Conservation (phyloP, 2,329 filamentous ascomycete genomes). For the Sarocladium kiliense region DNA sequence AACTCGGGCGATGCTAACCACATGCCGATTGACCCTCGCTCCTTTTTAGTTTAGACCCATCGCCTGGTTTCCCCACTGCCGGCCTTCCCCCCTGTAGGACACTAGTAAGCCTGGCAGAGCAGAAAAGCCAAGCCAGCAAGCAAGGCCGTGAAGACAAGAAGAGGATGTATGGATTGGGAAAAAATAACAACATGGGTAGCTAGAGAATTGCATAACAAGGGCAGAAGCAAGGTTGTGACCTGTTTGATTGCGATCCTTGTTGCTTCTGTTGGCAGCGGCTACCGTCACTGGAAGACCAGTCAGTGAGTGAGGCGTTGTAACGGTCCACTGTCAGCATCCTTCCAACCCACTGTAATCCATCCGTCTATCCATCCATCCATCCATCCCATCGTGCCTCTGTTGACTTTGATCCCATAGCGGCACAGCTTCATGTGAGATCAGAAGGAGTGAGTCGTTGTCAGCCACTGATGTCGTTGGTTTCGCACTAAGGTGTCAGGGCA, state of each 20-base stretch:
- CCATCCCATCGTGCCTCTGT: neutral
- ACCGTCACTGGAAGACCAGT: too few species aligned
- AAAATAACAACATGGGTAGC: too few species aligned
- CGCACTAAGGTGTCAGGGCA: neutral
- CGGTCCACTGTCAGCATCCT: conserved; percentile 1
- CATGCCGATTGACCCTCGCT: conserved; percentile 6
- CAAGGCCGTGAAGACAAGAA: neutral
- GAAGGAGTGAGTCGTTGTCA: neutral
- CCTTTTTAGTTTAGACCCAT: neutral
- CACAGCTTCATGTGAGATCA: neutral
- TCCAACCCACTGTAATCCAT: neutral
- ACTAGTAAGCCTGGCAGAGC: neutral
- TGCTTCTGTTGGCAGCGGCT: too few species aligned
- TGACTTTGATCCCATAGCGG: neutral
- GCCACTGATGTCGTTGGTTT: neutral
- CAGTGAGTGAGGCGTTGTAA: neutral
- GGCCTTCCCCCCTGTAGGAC: neutral
- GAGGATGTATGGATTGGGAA: neutral
- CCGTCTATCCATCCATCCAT: neutral
- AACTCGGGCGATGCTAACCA: conserved; percentile 7
- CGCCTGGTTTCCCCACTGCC: neutral
- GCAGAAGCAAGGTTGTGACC: neutral
- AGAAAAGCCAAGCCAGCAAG: too few species aligned
- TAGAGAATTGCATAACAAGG: neutral
- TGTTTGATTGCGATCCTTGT: too few species aligned